These are phyloP conservation scores for Rhizophlyctis rosea DNA, from an alignment of 192 early-diverging fungal species.

Conservation along the genomic window DNA sequence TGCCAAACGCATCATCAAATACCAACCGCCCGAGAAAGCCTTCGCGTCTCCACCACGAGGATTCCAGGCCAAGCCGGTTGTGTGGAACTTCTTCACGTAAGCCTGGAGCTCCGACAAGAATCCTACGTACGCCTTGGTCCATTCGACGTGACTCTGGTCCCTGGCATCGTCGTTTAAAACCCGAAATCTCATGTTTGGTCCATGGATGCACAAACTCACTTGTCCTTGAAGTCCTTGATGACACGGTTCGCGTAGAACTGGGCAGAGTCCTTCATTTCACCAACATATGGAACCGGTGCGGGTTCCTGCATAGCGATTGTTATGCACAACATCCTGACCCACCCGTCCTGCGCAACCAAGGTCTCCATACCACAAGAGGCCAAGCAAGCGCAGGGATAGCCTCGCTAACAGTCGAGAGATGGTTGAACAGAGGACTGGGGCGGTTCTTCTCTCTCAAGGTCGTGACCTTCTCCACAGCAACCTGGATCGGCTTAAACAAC, in stretches of 20 bases:
- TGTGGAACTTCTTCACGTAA: conserved; percentile 88
- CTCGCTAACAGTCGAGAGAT: conserved; percentile 83
- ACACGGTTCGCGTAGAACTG: conserved; percentile 92
- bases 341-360: too few species aligned
- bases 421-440: conserved; percentile 67
- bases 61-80: conserved; percentile 91
- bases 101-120: conserved; percentile 71
- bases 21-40: conserved; percentile 15
- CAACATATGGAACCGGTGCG: conserved; percentile 81
- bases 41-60: conserved; percentile 67
- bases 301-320: conserved; percentile 57
- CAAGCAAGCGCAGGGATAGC: conserved; percentile 89
- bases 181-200: background rate
- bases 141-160: conserved; percentile 79
- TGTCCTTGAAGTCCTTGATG: conserved; percentile 85
- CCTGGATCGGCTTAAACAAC: conserved; percentile 69
- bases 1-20: conserved; percentile 4
- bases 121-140: conserved; percentile 69
- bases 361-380: conserved; percentile 69
- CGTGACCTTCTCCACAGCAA: conserved; percentile 60
- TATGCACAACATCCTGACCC: background rate
- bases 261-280: conserved; percentile 85
- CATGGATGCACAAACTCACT: conserved; percentile 42
- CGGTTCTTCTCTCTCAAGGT: conserved; percentile 79
- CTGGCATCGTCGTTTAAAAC: conserved; percentile 28